A percentile compares a stretch with the other conserved stretches of the same genome.
Evolutionary conservation across 164 flowering plant genomes (phyloP).

Genomic region (Stephania cephalantha): DNA sequence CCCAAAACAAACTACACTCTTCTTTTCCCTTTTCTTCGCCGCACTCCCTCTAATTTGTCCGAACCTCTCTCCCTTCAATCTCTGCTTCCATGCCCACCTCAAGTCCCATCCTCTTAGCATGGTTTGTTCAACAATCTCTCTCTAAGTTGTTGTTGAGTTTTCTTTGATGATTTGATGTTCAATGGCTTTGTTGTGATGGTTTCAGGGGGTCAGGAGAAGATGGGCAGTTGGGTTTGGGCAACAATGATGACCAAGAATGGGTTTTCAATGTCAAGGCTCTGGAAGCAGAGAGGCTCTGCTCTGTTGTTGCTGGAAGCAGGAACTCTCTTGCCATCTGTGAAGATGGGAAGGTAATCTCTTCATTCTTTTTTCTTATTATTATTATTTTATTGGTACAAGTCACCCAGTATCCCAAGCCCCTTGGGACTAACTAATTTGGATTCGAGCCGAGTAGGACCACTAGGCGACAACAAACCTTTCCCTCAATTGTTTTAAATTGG

Average conservation of each 20-base stretch:
- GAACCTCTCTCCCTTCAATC: neutral
- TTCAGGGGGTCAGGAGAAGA: slow-evolving; percentile 98
- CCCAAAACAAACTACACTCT: too few species aligned
- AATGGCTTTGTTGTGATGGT: neutral
- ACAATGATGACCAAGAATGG: slow-evolving; percentile 78
- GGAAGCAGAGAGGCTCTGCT: slow-evolving; percentile 35
- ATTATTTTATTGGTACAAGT: neutral
- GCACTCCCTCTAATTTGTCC: too few species aligned
- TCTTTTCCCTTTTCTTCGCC: too few species aligned
- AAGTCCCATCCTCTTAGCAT: slow-evolving; percentile 24
- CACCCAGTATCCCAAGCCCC: too few species aligned
- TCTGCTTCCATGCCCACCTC: slow-evolving; percentile 12
- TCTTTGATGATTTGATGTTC: neutral
- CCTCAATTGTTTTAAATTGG: neutral
- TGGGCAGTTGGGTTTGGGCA: slow-evolving; percentile 92
- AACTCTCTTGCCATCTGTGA: slow-evolving; percentile 94
- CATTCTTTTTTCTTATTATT: neutral
- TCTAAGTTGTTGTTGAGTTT: neutral
- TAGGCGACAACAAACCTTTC: too few species aligned
- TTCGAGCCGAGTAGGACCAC: too few species aligned
- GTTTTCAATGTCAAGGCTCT: slow-evolving; percentile 65
- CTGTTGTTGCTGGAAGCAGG: slow-evolving; percentile 93
- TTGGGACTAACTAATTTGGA: too few species aligned
- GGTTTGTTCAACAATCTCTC: slow-evolving; percentile 22
- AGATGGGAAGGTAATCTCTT: slow-evolving; percentile 67